Conservation (phyloP, 1,284 basidiomycete species). For the Naganishia albida region DNA sequence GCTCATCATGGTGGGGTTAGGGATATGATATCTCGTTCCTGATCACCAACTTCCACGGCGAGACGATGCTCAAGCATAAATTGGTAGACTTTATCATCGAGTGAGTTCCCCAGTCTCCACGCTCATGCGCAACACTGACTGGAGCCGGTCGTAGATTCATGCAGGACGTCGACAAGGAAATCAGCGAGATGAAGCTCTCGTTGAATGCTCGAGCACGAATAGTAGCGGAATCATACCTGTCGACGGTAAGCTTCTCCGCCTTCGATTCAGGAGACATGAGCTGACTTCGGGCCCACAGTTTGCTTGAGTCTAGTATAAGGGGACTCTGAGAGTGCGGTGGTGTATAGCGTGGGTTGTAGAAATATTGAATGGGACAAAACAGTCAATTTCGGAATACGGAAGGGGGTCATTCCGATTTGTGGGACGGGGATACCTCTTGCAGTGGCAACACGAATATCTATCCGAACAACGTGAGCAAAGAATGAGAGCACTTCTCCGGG, state of each 20-base stretch:
- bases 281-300: neutral
- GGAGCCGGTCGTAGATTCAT: slow-evolving; percentile 70
- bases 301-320: neutral
- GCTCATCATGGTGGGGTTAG: slow-evolving; percentile 54
- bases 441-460: too few relatives aligned
- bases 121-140: neutral
- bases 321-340: neutral
- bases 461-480: too few relatives aligned
- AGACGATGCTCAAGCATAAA: slow-evolving; percentile 99
- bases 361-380: neutral
- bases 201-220: slow-evolving; percentile 95
- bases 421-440: too few relatives aligned
- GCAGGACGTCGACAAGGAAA: slow-evolving; percentile 81
- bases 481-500: too few relatives aligned
- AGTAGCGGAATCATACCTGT: slow-evolving; percentile 72
- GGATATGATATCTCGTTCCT: slow-evolving; percentile 99
- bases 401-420: too few relatives aligned
- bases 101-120: slow-evolving; percentile 53
- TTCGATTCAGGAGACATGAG: neutral
- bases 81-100: slow-evolving; percentile 99
- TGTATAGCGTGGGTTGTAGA: slow-evolving; percentile 20
- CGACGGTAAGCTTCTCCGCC: slow-evolving; percentile 16
- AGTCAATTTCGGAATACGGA: neutral
- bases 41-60: slow-evolving; percentile 94
- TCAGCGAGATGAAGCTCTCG: slow-evolving; percentile 64